Evolutionary conservation across 2,329 filamentous ascomycete species (phyloP).

Genomic region (Nakataea oryzae): DNA sequence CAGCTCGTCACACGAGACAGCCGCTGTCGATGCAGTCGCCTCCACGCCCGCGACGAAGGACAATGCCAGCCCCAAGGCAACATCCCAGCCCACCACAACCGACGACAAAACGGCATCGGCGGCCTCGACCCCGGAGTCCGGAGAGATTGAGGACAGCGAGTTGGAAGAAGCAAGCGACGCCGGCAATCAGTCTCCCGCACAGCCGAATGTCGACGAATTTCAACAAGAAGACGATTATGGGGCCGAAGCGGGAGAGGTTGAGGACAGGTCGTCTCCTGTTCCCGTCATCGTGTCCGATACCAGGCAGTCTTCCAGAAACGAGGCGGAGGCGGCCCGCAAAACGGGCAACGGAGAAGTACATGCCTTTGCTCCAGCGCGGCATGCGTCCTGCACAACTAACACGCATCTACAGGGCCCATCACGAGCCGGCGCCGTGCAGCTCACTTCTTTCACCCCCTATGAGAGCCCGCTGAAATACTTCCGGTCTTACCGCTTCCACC

Average conservation of each 20-base stretch:
- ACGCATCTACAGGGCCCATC: not conserved
- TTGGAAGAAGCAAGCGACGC: not conserved
- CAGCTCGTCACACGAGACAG: not conserved
- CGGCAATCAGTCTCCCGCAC: not conserved
- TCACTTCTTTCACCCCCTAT: constrained; percentile 45
- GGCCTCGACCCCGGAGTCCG: not conserved
- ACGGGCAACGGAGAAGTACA: constrained; percentile 30
- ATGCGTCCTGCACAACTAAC: constrained; percentile 3
- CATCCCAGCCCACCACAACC: not conserved
- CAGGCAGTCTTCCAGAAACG: constrained; percentile 11
- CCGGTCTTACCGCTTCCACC: constrained; percentile 84
- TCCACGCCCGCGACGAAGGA: not conserved
- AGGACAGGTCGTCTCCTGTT: constrained; percentile 9
- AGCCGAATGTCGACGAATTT: constrained; percentile 6
- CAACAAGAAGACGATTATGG: constrained; percentile 3
- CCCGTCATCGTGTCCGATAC: constrained; percentile 21
- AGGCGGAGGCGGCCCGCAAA: constrained; percentile 15
- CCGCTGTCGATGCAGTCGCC: not conserved
- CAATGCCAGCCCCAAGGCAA: not conserved
- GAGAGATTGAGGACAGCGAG: constrained; percentile 5
- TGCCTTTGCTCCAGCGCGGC: constrained; percentile 13
- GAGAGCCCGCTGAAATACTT: constrained; percentile 75
- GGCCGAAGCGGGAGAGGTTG: constrained; percentile 8
- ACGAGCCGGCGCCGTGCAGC: not conserved
- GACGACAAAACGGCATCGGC: not conserved